Evolutionary conservation across 805 yeast species (phyloP), one percentile per base, ranked within the genome.

Genomic region (Ogataea minuta): DNA sequence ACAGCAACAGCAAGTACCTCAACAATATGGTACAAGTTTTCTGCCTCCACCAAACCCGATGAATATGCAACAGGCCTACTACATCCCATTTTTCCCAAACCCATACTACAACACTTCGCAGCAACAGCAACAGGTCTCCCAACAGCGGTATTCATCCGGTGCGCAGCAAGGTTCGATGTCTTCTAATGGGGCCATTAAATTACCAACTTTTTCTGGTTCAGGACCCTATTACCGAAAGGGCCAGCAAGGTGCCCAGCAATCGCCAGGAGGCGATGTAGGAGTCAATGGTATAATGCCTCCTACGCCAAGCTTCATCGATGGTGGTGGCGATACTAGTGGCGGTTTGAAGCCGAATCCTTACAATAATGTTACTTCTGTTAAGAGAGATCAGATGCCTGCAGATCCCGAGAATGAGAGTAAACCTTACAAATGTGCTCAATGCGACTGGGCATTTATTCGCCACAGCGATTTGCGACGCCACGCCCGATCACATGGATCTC

Each of bases 381-480:
- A 46, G 35, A 44, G 49, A 39, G n/a, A 41, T 2, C 32, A 39
- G 9, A 53, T 47, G 34, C 44, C 49, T 19, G 36, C 45, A 5
- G 53, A 50, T 25, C 46, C 50, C 6, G 52, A 48, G 5, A 45
- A 44, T 30, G 52, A 48, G 20, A 23, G 45, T 3, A 56, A 54
- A 33, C 72, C 73, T 2, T 71, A 60, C 45, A 53, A 50, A 16
- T 74, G 80, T 50, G 44, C 60, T 9, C 65, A 56, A 21, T 83
- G 91, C 60, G 66, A 62, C 15, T 83, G 91, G 90, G 68, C 87
- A 2, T 84, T 84, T 59, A 72, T 77, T 7, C 68, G 91, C 29
- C 79, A 75, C 38, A 75, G 84, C 35, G 91, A 84, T 56, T 72
- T 81, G 51, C 70, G 84, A 29, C 69, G 91, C 37, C 91, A 84